Base-by-base conservation (phyloP, 2,329 filamentous ascomycete species). In the Cytospora chrysosperma region DNA sequence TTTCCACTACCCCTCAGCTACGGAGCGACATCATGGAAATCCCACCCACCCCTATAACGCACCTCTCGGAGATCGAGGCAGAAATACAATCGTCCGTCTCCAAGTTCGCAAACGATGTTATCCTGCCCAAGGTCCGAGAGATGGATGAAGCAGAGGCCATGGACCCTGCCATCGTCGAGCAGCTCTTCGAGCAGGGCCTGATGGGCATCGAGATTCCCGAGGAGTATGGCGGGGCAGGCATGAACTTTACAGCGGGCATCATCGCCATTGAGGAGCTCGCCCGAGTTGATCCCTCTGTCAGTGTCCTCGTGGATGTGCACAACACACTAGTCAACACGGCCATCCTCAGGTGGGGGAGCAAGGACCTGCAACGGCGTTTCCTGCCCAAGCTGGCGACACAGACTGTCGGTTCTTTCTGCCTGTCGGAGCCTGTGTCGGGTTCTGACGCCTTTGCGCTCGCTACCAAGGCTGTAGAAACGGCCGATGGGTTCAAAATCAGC, bases 201-300 rank as follows among this genome's bases (percentile, higher is more conserved):
- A 99, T 99, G 95, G 90, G 93, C 67, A 85, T 99, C 68, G 95
- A 99, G 80, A 97, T 99, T 63, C 94, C 95, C 19, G 95, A 99
- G 77, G 93, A 97, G 77, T 99, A 89, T 74, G 95, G 95, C 65
- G 95, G 95, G 66, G 92, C 94, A 0, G 95, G 93, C 70, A 98
- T 99, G 95, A 97, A 97, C 85, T 99, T 99, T 79, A 98, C 95
- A 0, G 82, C 93, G 1, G 94, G 93, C 66, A 97, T 99, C 74
- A 89, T 99, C 52, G 94, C 92, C 30, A 99, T 99, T 71, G 95
- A 99, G 79, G 95, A 99, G 82, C 82, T 99, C 66, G 95, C 95
- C 0, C 86, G 93, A 63, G 91, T 96, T 21, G 95, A 99, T 73
- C 95, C 95, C 49, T 96, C 91, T 69, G 95, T 99, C 67, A 94